Evolutionary conservation across 441 rosid species (phyloP), one percentile per base, ranked within the genome.

Genomic region (Iberis amara): DNA sequence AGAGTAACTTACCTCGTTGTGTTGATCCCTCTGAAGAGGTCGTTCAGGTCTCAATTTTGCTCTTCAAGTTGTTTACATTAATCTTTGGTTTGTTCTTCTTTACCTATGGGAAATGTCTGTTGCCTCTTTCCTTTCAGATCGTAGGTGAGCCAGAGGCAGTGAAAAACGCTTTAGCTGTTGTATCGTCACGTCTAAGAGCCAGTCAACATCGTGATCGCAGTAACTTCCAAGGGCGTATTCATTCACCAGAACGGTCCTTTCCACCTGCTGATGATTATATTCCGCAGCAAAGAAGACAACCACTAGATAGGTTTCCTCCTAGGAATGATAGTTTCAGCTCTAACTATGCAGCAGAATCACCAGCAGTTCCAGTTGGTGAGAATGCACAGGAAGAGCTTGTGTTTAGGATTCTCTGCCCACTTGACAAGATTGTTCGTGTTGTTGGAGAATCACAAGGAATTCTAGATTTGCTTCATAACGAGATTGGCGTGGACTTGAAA

Each of bases 121-220:
- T 57, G 11, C 52, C 39, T 7, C 46, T 48, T 39, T 45, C 40
- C 21, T 48, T 60, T 48, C 58, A 92, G 97, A 82, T 89, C 55
- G 85, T 84, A 23, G 99, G 99, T 56, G 97, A 86, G 27, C 64
- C 52, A n/a, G 64, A 69, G 65, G 74, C 76, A 8, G 99, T 86
- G 24, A 92, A 83, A 65, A 85, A 79, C 68, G 96, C 97, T 49
- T 38, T 92, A 65, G 69, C 74, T 5, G 66, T 76, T 54, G 89
- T 92, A 55, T 85, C 97, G 36, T 78, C 85, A 3, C 92, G 95
- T 61, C 68, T 92, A 69, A 75, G 88, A 71, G 99, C 89, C 81
- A 89, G 99, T 65, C 99, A 92, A 52, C 96, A 89, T 70, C 92
- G 97, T 49, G 96, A 89, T 54, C 90, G 92, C 52, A 75, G 76